Evolutionary conservation across 2,329 filamentous ascomycete species (phyloP).

Genomic region (Epichloe gansuensis): DNA sequence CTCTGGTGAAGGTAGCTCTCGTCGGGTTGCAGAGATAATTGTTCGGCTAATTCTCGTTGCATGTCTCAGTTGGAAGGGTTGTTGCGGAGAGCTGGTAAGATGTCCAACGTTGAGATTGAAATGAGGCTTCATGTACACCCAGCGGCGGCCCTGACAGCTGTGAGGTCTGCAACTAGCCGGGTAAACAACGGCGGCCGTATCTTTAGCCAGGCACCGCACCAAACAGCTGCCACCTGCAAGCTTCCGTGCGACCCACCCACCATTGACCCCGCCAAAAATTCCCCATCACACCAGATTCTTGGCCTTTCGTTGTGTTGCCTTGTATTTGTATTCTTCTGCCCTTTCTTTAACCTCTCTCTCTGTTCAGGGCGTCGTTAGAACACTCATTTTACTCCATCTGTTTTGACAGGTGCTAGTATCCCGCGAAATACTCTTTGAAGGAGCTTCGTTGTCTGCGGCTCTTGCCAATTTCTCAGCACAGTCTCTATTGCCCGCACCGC

Average conservation of each 20-base stretch:
- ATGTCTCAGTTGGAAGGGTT: not conserved
- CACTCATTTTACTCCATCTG: too few species aligned
- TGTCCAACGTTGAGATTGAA: too few species aligned
- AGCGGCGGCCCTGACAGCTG: too few species aligned
- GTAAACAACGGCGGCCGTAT: too few species aligned
- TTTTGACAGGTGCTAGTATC: too few species aligned
- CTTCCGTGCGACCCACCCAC: not conserved
- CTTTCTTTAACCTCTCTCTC: not conserved
- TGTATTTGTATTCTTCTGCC: too few species aligned
- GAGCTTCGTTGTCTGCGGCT: too few species aligned
- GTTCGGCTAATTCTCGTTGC: not conserved
- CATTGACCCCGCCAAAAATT: not conserved
- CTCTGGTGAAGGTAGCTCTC: not conserved
- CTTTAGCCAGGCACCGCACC: not conserved
- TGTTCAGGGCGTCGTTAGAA: not conserved
- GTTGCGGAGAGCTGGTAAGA: not conserved
- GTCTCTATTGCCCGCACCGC: not conserved
- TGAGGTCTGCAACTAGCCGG: not conserved
- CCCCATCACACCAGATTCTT: not conserved
- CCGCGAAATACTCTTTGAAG: too few species aligned
- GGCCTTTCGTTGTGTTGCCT: too few species aligned
- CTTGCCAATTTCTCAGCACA: too few species aligned
- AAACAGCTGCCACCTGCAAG: not conserved
- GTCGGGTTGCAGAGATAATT: not conserved
- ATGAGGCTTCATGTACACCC: too few species aligned